Base-by-base conservation (phyloP, 2,329 filamentous ascomycete genomes). In the Ophiostoma australiae region DNA sequence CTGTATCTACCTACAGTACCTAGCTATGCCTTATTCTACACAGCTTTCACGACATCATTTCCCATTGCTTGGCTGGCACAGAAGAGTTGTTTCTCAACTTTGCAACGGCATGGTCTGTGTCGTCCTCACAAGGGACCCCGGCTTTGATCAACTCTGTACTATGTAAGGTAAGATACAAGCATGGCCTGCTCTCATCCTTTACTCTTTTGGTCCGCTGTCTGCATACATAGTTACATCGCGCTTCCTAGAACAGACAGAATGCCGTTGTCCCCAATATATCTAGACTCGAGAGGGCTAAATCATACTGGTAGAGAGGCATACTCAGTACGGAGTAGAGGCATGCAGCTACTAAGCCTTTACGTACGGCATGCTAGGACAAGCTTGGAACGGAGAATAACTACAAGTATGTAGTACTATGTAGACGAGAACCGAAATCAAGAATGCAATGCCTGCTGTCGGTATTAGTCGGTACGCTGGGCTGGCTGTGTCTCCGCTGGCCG, bases 181-280 rank as follows among this genome's bases (percentile, higher is more conserved):
- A 3, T 52, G 17, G 27, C 27, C n/a, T 23, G 48, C n/a, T 58
- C 52, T 58, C 52, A 58, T 58, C 52, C 3, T 27, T 58, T 58
- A 58, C 52, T 58, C 17, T 17, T 31, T 67, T 63, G 13, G 31
- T 33, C 33, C 27, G 52, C 23, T 58, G n/a, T 27, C 52, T 58
- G 61, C 31, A 52, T 37, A 37, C 31, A 52, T 37, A 37, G 66
- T 71, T 27, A 71, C 70, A 71, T 68, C 66, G 55, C n/a, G 66
- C 41, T 6, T 52, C 70, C 70, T 23, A 71, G 66, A 71, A 68
- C 37, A 68, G 70, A 52, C 4, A 68, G 52, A 65, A 68, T 52
- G 70, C 70, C 70, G 70, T 58, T 58, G 52, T 31, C 52, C 20
- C n/a, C 48, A 23, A 6, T 55, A 11, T 23, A 37, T 27, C 52